Base-by-base conservation (phyloP, 306 rosid genomes). In the Castanea mollissima region DNA sequence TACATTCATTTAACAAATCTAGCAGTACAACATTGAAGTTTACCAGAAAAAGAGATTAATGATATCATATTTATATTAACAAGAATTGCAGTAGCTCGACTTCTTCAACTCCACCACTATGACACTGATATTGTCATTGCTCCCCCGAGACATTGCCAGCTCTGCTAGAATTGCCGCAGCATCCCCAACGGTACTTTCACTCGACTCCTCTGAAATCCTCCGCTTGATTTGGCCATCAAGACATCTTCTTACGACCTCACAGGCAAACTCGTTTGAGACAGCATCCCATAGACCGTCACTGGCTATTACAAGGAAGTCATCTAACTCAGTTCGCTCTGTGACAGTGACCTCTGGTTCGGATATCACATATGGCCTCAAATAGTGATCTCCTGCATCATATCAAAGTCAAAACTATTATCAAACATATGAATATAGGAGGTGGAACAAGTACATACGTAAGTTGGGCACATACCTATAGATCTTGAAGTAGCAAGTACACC, bases 281-380 rank as follows among this genome's bases (percentile, higher is more conserved):
- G 85, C 88, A 76, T 92, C 94, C 96, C 94, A 92, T 5, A 92
- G 78, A 2, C 94, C 94, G 10, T 91, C 92, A 71, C 91, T 92
- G 3, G 91, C 97, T 1, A 91, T 83, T 20, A 92, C 80, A 4
- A 89, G 54, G 62, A 92, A 91, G 27, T 84, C 87, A 32, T 89
- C 93, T 2, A 35, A 71, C 7, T 85, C 86, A 5, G 81, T 87
- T 81, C 90, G 38, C 7, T 56, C 21, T 8, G 32, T 75, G 32
- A 92, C 84, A 0, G 76, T 78, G 0, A 91, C 90, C 85, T 88
- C 94, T 1, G 90, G 96, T 25, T 87, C 80, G 4, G 85, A 75
- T 2, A 79, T 89, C 87, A 89, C 91, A 64, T 70, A 88, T 0
- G 92, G 91, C 83, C 89, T 91, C 96, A 92, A 74, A 76, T 79